These are phyloP conservation scores for Globisporangium solare DNA, from an alignment of 352 stramenopile genomes.

Conservation along the genomic window DNA sequence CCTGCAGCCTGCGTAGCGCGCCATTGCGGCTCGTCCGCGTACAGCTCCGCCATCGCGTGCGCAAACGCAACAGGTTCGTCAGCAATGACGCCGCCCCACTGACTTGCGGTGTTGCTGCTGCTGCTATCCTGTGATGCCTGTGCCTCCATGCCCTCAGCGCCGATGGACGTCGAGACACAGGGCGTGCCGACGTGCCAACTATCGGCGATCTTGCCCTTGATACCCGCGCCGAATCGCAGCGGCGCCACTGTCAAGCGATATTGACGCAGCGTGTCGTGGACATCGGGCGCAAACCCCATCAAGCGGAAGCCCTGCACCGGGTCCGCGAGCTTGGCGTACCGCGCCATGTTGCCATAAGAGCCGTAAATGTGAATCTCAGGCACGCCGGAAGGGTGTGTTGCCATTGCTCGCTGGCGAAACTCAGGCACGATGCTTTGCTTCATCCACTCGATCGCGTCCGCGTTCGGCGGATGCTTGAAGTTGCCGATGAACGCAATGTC, in stretches of 20 bases:
- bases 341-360: slow-evolving; percentile 55
- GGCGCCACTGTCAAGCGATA: slow-evolving; percentile 85
- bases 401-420: slow-evolving; percentile 37
- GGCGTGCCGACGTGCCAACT: slow-evolving; percentile 89
- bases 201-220: slow-evolving; percentile 95
- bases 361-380: slow-evolving; percentile 86
- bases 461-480: slow-evolving; percentile 91
- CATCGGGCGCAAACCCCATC: slow-evolving; percentile 73
- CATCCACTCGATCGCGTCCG: slow-evolving; percentile 85
- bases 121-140: not conserved
- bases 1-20: slow-evolving; percentile 23
- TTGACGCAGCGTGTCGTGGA: slow-evolving; percentile 60
- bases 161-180: slow-evolving; percentile 87
- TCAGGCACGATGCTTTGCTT: slow-evolving; percentile 61
- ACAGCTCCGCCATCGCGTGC: slow-evolving; percentile 36
- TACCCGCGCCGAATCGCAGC: slow-evolving; percentile 90
- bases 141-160: slow-evolving; percentile 78
- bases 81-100: slow-evolving; percentile 56
- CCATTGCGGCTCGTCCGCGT: slow-evolving; percentile 40
- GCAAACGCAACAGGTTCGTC: slow-evolving; percentile 44
- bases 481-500: slow-evolving; percentile 89
- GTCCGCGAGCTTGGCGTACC: slow-evolving; percentile 51
- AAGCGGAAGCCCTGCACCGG: slow-evolving; percentile 50
- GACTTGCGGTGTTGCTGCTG: not conserved
- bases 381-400: not conserved